phyloP scores from a whole-genome alignment of 495 filamentous ascomycete genomes.

The Platismatia glauca region DNA sequence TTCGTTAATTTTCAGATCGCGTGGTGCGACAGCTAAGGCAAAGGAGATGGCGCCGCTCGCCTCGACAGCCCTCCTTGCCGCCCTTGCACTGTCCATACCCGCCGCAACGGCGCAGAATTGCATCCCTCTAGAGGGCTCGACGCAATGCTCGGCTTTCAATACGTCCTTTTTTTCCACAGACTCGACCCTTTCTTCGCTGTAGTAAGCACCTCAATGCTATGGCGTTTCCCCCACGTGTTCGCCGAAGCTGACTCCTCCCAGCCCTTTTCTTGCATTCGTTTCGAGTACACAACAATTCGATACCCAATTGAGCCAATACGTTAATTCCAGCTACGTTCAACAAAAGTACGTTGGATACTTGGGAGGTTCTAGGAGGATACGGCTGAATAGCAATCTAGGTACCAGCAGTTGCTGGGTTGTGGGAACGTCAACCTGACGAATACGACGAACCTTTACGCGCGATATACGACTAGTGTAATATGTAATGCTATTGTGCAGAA shows the following conservation, averaged over 20 bases:
- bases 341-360: slow-evolving; percentile 51
- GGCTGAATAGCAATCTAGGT: slow-evolving; percentile 42
- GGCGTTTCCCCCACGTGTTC: background rate
- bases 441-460: slow-evolving; percentile 79
- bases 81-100: slow-evolving; percentile 2
- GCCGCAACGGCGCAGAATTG: slow-evolving; percentile 39
- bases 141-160: slow-evolving; percentile 74
- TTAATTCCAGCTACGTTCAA: slow-evolving; percentile 63
- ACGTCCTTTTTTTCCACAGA: slow-evolving; percentile 72
- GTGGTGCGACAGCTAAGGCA: background rate
- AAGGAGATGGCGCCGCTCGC: slow-evolving; percentile 1
- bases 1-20: background rate
- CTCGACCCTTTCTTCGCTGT: slow-evolving; percentile 52
- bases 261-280: slow-evolving; percentile 81
- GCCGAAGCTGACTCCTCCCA: slow-evolving; percentile 35
- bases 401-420: slow-evolving; percentile 72
- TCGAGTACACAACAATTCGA: slow-evolving; percentile 73
- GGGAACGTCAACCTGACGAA: slow-evolving; percentile 66
- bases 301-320: slow-evolving; percentile 58
- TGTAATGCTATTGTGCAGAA: slow-evolving; percentile 95
- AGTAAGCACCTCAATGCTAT: slow-evolving; percentile 47
- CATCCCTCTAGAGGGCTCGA: slow-evolving; percentile 71
- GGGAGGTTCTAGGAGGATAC: slow-evolving; percentile 3
- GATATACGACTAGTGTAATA: slow-evolving; percentile 84
- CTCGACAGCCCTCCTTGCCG: slow-evolving; percentile 8